Evolutionary conservation across 495 filamentous ascomycete genomes (phyloP).

Genomic region (Oidiodendron maius): DNA sequence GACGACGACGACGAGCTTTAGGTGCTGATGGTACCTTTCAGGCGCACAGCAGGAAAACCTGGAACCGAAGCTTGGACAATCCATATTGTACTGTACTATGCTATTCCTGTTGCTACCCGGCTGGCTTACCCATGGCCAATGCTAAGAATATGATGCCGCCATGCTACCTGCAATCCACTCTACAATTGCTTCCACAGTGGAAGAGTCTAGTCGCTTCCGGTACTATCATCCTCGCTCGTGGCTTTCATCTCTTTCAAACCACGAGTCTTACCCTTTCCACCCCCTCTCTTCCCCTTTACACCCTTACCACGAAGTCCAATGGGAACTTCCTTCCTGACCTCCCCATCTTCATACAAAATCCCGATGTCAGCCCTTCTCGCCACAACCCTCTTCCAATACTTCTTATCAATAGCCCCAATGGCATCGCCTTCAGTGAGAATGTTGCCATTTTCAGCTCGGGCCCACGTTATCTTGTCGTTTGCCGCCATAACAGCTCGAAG

Average conservation of each 20-base stretch:
- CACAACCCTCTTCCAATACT: conserved; percentile 48
- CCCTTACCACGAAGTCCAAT: conserved; percentile 36
- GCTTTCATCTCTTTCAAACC: conserved; percentile 26
- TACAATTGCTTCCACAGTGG: too few relatives aligned
- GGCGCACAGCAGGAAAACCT: not conserved
- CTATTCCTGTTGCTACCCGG: not conserved
- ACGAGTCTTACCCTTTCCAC: conserved; percentile 24
- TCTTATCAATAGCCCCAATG: conserved; percentile 33
- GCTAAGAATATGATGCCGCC: too few relatives aligned
- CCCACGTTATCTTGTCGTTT: conserved; percentile 60
- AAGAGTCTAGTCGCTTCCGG: conserved; percentile 16
- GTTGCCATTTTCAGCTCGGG: conserved; percentile 76
- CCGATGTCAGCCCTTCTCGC: conserved; percentile 53
- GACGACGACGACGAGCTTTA: conserved; percentile 20
- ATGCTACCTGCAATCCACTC: too few relatives aligned
- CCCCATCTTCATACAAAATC: conserved; percentile 58
- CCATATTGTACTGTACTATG: not conserved
- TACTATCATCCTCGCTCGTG: conserved; percentile 19
- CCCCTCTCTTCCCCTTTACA: conserved; percentile 33
- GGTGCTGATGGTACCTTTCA: conserved; percentile 17
- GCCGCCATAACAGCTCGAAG: conserved; percentile 54
- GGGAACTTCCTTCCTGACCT: conserved; percentile 40
- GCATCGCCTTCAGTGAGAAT: conserved; percentile 43
- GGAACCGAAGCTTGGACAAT: too few relatives aligned
- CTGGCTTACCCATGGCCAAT: not conserved